Evolutionary conservation across 805 yeast species (phyloP), one percentile per base, ranked within the genome.

Genomic region (Pichia exigua): DNA sequence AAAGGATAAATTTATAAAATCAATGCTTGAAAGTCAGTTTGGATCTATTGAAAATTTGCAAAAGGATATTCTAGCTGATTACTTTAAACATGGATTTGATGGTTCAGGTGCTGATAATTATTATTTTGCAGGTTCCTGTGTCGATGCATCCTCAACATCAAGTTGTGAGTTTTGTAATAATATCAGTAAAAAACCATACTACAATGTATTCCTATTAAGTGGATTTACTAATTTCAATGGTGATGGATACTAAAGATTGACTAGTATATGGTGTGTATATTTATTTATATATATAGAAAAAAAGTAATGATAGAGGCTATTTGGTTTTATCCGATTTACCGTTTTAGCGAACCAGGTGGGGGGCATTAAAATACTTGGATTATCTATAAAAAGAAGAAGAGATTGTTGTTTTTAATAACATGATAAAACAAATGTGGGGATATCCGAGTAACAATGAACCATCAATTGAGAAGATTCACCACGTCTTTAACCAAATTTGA

Each of bases 81-180:
- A 78, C 59, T 78, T 78, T 68, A 69, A 73, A 48, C 81, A 76
- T 56, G 83, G 82, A 0, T 78, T 84, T 65, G 89, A 85, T 64
- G 91, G 94, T 2, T 82, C 88, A 11, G 95, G 95, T 46, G 90
- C 91, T 11, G 89, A 85, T 61, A 86, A 86, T 65, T 86, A 83
- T 65, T 85, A 82, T 63, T 85, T 85, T 74, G 87, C 90, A 30
- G 95, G 95, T 2, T 81, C 87, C 2, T 86, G 95, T 67, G 86
- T 86, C 47, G 95, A 86, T 64, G 95, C 94, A 21, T 77, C 91
- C 49, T 70, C 86, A 46, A 86, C 94, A 0, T 79, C 86, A 49
- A 87, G 90, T 2, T 87, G 92, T 88, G 87, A 85, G 60, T 87
- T 87, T 75, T 85, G 90, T 50, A 86, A 85, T 62, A 76, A 76